Evolutionary conservation across 2,329 filamentous ascomycete species (phyloP), one percentile per base, ranked within the genome.

Genomic region (Huntiella decipiens): DNA sequence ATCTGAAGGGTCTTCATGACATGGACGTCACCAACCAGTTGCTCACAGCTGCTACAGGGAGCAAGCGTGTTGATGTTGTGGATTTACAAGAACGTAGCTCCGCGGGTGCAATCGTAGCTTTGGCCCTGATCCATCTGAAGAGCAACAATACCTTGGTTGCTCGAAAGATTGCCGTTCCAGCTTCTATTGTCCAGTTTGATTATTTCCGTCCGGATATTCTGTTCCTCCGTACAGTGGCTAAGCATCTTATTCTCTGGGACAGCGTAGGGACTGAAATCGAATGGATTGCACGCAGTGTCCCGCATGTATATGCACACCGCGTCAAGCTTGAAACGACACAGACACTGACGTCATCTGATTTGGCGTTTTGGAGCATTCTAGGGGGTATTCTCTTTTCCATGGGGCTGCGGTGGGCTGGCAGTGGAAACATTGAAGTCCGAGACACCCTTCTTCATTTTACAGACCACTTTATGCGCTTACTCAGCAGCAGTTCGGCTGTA

Each of bases 101-200:
- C 7, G 83, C 92, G 2, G 91, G 83, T n/a, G 88, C 91, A 1
- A 85, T 92, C 5, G 74, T 96, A 55, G 88, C 91, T 1, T 70
- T 95, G 49, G 76, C 86, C 1, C 71, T 98, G 45, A 88, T 98
- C 31, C 98, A 88, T 60, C 91, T 98, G 84, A 96, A 96, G 61
- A 91, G 88, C 0, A 84, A 92, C 52, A 84, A 98, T 57, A 71
- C 75, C 49, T 77, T 82, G 12, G 73, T 98, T 15, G 91, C 91
- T 3, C 76, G 79, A 47, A 96, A 95, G 64, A 79, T 98, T 44
- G 85, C 96, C 58, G 78, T 96, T 0, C 92, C 92, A 1, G 82
- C 93, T 52, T 92, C 91, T 0, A 65, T 82, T 19, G 70, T 91
- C 32, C 87, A 96, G 53, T 96, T 94, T 58, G 91, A 96, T 58